Evolutionary conservation across 2,329 filamentous ascomycete species (phyloP), one percentile per base, ranked within the genome.

Genomic region (Apiospora sp.): DNA sequence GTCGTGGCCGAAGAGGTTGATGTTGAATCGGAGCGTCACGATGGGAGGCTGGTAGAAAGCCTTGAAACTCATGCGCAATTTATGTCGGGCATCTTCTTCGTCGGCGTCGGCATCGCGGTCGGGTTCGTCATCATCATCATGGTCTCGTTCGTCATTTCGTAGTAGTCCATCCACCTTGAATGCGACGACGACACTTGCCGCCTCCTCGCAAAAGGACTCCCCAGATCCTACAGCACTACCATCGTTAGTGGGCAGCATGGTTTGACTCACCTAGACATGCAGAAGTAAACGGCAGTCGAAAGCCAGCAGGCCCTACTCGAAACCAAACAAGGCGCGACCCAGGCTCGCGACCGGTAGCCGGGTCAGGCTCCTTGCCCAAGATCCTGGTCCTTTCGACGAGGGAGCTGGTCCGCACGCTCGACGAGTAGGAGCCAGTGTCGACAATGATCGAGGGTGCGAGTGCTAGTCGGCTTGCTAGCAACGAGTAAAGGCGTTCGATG

Each of bases 301-400:
- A 41, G 10, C 7, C 10, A 10, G 37, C 37, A 7, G 8, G 37
- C 67, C 71, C 71, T 30, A 30, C 48, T 10, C 24, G 43, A 68
- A 49, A 37, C 30, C 68, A 61, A 70, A 72, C 46, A 71, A 49
- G 61, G 68, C 71, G 19, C 44, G 69, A 72, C 34, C 22, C 43
- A 72, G 71, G 71, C 58, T 72, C 71, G 71, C 69, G 27, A 71
- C 71, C 71, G 71, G 68, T 14, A 54, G 68, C 71, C 43, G 41
- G 67, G 44, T 46, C 68, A 70, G 43, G 71, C 71, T 51, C 71
- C 71, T 72, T 72, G 46, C 71, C 71, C 71, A 71, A 71, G 58
- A 72, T 71, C 71, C 71, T 67, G 54, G 67, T 72, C 71, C 71
- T 72, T 72, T 72, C 71, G 54, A 54, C 71, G 71, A 70, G 67